phyloP scores from a whole-genome alignment of 2,329 filamentous ascomycete genomes.

The Pseudogymnoascus sp. region DNA sequence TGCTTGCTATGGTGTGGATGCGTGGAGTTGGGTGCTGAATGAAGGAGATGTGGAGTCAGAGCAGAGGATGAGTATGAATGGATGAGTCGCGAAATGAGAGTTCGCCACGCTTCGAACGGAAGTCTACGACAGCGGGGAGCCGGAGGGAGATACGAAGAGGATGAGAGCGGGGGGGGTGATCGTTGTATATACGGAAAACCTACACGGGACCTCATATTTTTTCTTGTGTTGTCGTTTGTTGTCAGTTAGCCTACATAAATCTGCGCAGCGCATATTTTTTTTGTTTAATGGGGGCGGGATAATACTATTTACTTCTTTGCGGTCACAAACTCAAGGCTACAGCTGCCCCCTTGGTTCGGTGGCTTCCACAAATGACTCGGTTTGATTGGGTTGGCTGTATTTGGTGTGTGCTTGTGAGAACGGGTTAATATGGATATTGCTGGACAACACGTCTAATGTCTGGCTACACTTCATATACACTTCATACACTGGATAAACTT shows the following conservation, averaged over 20 bases:
- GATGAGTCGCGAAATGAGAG: conserved; percentile 3
- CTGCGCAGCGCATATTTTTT: not conserved
- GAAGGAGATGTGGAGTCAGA: not conserved
- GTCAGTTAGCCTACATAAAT: conserved; percentile 1
- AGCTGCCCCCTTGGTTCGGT: not conserved
- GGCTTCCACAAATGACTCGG: not conserved
- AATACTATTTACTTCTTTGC: conserved; percentile 4
- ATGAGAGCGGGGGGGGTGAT: not conserved
- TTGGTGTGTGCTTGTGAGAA: not conserved
- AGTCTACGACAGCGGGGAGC: not conserved
- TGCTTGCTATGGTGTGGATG: not conserved
- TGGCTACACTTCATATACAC: not conserved
- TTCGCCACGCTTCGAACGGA: conserved; percentile 1
- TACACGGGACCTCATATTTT: not conserved
- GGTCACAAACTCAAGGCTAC: not conserved
- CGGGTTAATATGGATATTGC: too few species aligned
- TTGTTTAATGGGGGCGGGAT: conserved; percentile 2
- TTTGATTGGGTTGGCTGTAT: not conserved
- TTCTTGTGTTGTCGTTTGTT: not conserved
- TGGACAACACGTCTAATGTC: not conserved
- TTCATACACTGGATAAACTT: not conserved
- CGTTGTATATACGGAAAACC: conserved; percentile 4
- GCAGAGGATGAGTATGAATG: not conserved
- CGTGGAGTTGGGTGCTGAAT: not conserved
- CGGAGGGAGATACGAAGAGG: not conserved